phyloP scores from a whole-genome alignment of 768 basidiomycete genomes.

The Collybia mongolica region DNA sequence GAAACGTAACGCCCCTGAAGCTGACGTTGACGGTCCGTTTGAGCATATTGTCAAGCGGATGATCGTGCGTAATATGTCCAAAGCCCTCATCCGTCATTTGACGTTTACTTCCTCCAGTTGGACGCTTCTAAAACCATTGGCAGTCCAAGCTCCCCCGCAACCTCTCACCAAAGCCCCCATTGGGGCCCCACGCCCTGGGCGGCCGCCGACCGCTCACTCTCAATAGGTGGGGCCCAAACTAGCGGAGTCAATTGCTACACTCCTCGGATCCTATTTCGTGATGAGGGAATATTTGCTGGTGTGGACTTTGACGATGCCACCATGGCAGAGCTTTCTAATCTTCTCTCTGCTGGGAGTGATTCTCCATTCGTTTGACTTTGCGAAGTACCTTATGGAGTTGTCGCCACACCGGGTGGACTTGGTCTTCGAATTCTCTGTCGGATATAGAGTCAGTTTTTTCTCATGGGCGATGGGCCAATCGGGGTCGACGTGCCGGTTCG shows the following conservation, averaged over 20 bases:
- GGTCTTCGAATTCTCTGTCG: no score
- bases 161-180: neutral
- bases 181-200: neutral
- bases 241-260: neutral
- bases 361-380: no score
- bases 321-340: neutral
- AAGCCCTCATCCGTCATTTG: neutral
- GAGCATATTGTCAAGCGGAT: slow-evolving; percentile 22
- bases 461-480: no score
- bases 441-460: no score
- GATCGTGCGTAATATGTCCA: slow-evolving; percentile 13
- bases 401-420: no score
- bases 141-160: neutral
- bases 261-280: neutral
- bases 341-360: neutral
- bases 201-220: neutral
- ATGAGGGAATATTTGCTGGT: neutral
- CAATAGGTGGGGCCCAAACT: neutral
- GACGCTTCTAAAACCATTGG: no score
- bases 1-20: slow-evolving; percentile 5
- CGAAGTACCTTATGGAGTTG: no score
- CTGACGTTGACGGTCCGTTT: slow-evolving; percentile 18
- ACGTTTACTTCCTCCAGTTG: no score
- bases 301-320: neutral
- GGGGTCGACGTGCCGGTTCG: no score